Evolutionary conservation across 1,139 yeast species (phyloP), one percentile per base, ranked within the genome.

Genomic region (Wickerhamomyces sp.): DNA sequence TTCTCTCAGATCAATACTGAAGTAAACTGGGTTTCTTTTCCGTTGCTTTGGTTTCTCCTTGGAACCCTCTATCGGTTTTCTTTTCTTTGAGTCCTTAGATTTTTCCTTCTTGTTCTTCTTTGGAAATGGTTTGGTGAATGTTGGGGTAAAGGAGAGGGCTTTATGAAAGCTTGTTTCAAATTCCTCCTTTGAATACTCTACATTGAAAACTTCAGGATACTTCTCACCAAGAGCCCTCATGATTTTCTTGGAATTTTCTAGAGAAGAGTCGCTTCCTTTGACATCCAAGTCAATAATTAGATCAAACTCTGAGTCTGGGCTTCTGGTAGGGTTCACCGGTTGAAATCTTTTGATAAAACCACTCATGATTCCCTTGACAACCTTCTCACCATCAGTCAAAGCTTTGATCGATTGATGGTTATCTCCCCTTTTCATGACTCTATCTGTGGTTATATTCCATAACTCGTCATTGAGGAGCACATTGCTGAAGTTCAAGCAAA

Each of bases 321-420:
- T 59, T 30, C 55, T 61, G 0, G 53, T 46, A 1, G 66, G 52
- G 47, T 75, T 65, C 0, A 88, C 73, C 0, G 81, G 77, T 60
- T 88, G 86, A 58, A 81, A 89, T 46, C 95, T 67, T 4, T 69
- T 69, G 37, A 88, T 70, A 55, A 91, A 91, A 0, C 93, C 91
- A 39, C 70, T 67, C 86, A 91, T 80, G 32, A 93, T 81, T 13
- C 72, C 76, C 23, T 71, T 63, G 0, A 86, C 81, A 40, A 74
- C 69, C 11, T 65, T 63, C 1, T 64, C 64, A 7, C 76, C 76
- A 50, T 79, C 75, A 1, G 72, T 60, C 0, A 63, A 63, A 4
- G 73, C 74, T 54, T 83, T 82, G 41, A 94, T 86, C 0, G 94
- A 79, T 62, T 90, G 97, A 61, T 94, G 99, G 55, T 88, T 85